These are phyloP conservation scores for Agrocybe pediades DNA, from an alignment of 768 basidiomycete species.

Conservation along the genomic window DNA sequence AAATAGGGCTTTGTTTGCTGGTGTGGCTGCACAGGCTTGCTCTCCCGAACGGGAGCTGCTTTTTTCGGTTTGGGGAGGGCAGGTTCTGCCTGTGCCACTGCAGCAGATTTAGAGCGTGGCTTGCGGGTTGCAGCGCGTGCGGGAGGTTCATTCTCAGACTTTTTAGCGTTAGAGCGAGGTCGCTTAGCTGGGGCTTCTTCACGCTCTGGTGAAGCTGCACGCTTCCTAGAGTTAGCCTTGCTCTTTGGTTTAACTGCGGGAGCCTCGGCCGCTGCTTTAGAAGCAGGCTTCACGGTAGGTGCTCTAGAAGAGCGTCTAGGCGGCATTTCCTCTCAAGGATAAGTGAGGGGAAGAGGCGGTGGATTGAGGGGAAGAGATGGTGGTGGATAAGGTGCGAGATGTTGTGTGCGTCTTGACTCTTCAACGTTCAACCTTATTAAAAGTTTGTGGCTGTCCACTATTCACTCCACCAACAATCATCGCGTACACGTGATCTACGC, in stretches of 20 bases:
- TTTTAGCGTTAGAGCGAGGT: slow-evolving; percentile 40
- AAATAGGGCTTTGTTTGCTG: slow-evolving; percentile 55
- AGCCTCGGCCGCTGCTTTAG: slow-evolving; percentile 31
- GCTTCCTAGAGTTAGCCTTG: slow-evolving; percentile 43
- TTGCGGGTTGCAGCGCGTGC: slow-evolving; percentile 24
- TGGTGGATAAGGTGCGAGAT: slow-evolving; percentile 17
- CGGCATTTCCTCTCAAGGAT: slow-evolving; percentile 30
- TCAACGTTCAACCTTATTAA: background rate
- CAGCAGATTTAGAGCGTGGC: slow-evolving; percentile 23
- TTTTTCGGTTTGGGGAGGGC: slow-evolving; percentile 19
- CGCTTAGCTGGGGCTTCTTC: slow-evolving; percentile 52
- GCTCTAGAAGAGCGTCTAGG: slow-evolving; percentile 58
- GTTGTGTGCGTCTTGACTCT: no score
- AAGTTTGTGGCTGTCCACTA: slow-evolving; percentile 8
- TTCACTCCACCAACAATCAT: slow-evolving; percentile 18
- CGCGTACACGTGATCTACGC: slow-evolving; percentile 40
- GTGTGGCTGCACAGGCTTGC: slow-evolving; percentile 16
- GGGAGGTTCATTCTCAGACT: slow-evolving; percentile 44
- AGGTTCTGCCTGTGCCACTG: slow-evolving; percentile 9
- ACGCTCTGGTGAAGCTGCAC: slow-evolving; percentile 51
- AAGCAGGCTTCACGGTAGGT: slow-evolving; percentile 42
- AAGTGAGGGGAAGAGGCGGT: background rate
- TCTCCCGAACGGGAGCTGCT: slow-evolving; percentile 23
- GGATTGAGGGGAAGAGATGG: slow-evolving; percentile 14
- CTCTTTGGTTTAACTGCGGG: slow-evolving; percentile 32